Evolutionary conservation across 495 filamentous ascomycete species (phyloP).

Genomic region (Aspergillus egyptiacus): DNA sequence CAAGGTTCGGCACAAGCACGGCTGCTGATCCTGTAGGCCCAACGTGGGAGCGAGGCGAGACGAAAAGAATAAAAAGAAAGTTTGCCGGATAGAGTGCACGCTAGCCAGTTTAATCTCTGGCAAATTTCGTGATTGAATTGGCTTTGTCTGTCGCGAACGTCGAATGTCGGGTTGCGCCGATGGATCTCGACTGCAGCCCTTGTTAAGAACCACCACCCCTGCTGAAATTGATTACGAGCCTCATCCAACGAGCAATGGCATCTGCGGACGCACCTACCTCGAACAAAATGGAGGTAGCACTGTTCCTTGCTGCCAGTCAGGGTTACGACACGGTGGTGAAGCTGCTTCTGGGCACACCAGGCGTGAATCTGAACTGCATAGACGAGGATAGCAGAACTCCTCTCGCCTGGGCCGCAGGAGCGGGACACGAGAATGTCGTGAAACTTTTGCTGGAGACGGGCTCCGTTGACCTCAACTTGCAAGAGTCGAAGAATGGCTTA

Average conservation of each 20-base stretch:
- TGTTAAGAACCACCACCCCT: not conserved
- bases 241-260: slow-evolving; percentile 8
- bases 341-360: slow-evolving; percentile 23
- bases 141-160: not conserved
- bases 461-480: slow-evolving; percentile 16
- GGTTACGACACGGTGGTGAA: slow-evolving; percentile 35
- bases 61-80: slow-evolving; percentile 4
- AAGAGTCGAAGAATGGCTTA: slow-evolving; percentile 20
- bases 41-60: not conserved
- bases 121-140: not conserved
- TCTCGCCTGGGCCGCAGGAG: slow-evolving; percentile 32
- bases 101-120: slow-evolving; percentile 9
- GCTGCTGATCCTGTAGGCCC: slow-evolving; percentile 7
- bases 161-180: slow-evolving; percentile 4
- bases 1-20: slow-evolving; percentile 8
- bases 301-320: slow-evolving; percentile 29
- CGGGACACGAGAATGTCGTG: slow-evolving; percentile 32
- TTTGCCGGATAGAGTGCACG: not conserved
- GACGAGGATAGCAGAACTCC: slow-evolving; percentile 26
- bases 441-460: slow-evolving; percentile 24
- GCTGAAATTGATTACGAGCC: not conserved
- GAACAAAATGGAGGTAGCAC: slow-evolving; percentile 24
- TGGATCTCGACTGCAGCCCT: slow-evolving; percentile 2
- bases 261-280: slow-evolving; percentile 9
- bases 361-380: slow-evolving; percentile 25